Conservation (phyloP, 2,329 filamentous ascomycete genomes). For the Penicillium sp. region DNA sequence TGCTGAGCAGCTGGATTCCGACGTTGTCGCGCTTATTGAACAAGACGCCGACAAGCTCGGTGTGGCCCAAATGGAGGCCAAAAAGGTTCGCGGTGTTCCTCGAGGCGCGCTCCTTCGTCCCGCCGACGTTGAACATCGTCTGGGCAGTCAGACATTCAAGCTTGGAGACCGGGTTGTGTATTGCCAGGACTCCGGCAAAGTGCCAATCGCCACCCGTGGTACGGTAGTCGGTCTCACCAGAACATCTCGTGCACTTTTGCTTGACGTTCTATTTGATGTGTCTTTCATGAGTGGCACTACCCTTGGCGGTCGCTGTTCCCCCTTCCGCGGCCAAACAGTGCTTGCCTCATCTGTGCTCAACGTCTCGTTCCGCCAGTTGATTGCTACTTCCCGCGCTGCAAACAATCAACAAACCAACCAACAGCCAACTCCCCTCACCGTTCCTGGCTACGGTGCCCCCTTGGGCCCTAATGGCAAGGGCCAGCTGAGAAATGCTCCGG, state of each 20-base stretch:
- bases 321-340: constrained; percentile 93
- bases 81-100: constrained; percentile 78
- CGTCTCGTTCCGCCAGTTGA: constrained; percentile 76
- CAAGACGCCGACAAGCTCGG: constrained; percentile 68
- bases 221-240: constrained; percentile 95
- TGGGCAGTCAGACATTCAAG: constrained; percentile 78
- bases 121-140: constrained; percentile 89
- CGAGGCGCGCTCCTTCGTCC: constrained; percentile 87
- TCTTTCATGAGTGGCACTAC: constrained; percentile 98
- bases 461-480: constrained; percentile 59
- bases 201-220: constrained; percentile 87
- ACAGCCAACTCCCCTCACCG: constrained; percentile 56
- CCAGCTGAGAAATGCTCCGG: constrained; percentile 60
- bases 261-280: constrained; percentile 91
- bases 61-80: constrained; percentile 59
- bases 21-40: constrained; percentile 80
- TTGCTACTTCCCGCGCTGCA: constrained; percentile 56
- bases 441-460: constrained; percentile 59
- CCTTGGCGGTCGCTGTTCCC: constrained; percentile 82
- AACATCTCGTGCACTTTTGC: constrained; percentile 75
- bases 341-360: constrained; percentile 87
- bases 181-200: constrained; percentile 87
- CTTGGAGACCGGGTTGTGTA: constrained; percentile 93
- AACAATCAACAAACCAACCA: constrained; percentile 56
- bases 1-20: constrained; percentile 92